Evolutionary conservation across 345 rosid species (phyloP), one percentile per base, ranked within the genome.

Genomic region (Rhodomyrtus tomentosa): DNA sequence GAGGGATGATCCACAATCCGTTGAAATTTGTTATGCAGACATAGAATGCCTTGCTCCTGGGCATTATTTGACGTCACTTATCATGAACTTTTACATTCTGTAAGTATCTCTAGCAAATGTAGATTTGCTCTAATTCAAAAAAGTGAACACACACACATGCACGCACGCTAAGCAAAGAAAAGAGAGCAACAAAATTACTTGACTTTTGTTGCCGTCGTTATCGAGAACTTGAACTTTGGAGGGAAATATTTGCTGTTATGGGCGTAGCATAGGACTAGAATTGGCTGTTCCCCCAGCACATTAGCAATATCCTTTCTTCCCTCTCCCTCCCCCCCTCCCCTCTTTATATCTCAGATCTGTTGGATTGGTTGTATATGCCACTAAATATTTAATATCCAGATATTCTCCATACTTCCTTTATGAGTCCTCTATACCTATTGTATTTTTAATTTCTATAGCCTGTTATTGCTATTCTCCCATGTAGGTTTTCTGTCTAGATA

Each of bases 11-110:
- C 96, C 93, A 50, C 86, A 89, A 59, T 88, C 92, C 68, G 92
- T 95, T 81, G 93, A 91, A 87, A 93, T 95, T 72, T 90, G 88
- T 90, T 92, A 83, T 90, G 84, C 81, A 24, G 98, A 97, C 87
- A 81, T 93, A 53, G 83, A 90, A 15, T 93, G 96, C 88, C 98
- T 97, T 88, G 91, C 86, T 27, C 95, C 98, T 86, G 88, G 83
- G 87, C 92, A 88, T 50, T 94, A 82, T 88, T 86, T 97, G 89
- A 92, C 94, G 50, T 95, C 99, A 8, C 89, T 95, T 32, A 89
- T 95, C 55, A 95, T 95, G 95, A 97, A 95, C 83, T 97, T 95
- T 84, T 95, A 97, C 88, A 90, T 95, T 74, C 89, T 92, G 99
- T 95, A 87, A 85, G 90, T 88, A 45, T 81, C 25, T 79, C 40